Percentiles rank a stretch among this genome's conserved stretches.
Conservation (phyloP, 2,329 filamentous ascomycete genomes). For the Trichoderma asperellum region DNA sequence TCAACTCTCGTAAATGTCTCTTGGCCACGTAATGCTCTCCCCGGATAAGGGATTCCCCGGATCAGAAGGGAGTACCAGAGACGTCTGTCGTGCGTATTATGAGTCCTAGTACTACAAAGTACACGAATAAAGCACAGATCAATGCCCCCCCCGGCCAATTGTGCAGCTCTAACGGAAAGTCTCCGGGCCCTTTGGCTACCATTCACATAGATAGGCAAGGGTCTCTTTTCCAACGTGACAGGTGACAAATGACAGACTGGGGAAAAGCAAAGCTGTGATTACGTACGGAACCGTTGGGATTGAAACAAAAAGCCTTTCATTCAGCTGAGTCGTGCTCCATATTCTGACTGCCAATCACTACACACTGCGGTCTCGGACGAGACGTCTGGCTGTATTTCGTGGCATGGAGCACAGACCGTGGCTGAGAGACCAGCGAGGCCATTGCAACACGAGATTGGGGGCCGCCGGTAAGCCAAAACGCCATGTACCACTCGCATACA, state of each 20-base stretch:
- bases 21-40: slow-evolving; percentile 1
- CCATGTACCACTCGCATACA: neutral
- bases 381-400: neutral
- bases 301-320: neutral
- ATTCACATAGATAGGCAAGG: slow-evolving; percentile 1
- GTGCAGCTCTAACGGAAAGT: slow-evolving; percentile 4
- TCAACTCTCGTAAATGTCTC: neutral
- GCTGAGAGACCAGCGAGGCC: slow-evolving; percentile 17
- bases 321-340: slow-evolving; percentile 2
- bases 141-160: neutral
- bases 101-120: neutral
- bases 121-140: neutral
- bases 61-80: neutral
- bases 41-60: neutral
- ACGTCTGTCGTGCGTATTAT: neutral
- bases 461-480: neutral
- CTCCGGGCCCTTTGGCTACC: neutral
- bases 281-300: neutral
- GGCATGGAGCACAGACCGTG: slow-evolving; percentile 21
- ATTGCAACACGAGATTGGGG: neutral
- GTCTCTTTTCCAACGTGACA: neutral
- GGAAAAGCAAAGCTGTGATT: neutral
- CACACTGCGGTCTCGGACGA: neutral
- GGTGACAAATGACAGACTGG: neutral
- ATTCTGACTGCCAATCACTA: neutral